Base-by-base conservation (phyloP, 192 early-diverging fungal species). In the Backusella sp. region DNA sequence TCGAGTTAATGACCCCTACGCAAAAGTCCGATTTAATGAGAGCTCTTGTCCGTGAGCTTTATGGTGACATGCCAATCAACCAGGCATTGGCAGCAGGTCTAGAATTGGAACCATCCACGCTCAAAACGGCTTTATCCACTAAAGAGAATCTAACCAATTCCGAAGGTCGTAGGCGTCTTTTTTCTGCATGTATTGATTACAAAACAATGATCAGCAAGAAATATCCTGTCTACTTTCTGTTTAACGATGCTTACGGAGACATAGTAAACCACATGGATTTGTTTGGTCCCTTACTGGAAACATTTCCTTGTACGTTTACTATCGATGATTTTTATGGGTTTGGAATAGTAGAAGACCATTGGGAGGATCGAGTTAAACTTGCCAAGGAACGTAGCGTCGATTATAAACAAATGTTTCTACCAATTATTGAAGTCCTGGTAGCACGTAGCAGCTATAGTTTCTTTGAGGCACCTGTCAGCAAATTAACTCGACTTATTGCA, bases 41-140 rank as follows among this genome's bases (percentile, higher is more conserved):
- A 66, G 66, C 72, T 21, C 68, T 69, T 30, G 72, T 70, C 32
- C 41, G 73, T 23, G 77, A 78, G 28, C 4, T 78, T 1, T 59
- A 67, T 28, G 77, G 77, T 28, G 77, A 78, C 36, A 78, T 78
- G 44, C 77, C 77, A 30, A 78, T 78, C 66, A 66, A 73, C 42
- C 72, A 73, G 59, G 72, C 72, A 11, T 30, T 78, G 17, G 66
- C 66, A 35, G 77, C 66, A 19, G 77, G 42, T n/a, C 41, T 78
- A 37, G 72, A 72, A 14, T 35, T 73, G n/a, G 17, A 59, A 9
- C 35, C 59, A 14, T 68, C 77, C 4, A 42, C 19, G 28, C 35
- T 78, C 19, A 65, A 32, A 32, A 35, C 30, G 3, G 1, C 73
- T 52, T 28, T 65, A 53, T 44, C 17, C 11, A 23, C 44, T 32